Percentiles rank a stretch among this genome's conserved stretches.
Conservation (phyloP, 2,329 filamentous ascomycete species). For the Cryphonectria parasitica region DNA sequence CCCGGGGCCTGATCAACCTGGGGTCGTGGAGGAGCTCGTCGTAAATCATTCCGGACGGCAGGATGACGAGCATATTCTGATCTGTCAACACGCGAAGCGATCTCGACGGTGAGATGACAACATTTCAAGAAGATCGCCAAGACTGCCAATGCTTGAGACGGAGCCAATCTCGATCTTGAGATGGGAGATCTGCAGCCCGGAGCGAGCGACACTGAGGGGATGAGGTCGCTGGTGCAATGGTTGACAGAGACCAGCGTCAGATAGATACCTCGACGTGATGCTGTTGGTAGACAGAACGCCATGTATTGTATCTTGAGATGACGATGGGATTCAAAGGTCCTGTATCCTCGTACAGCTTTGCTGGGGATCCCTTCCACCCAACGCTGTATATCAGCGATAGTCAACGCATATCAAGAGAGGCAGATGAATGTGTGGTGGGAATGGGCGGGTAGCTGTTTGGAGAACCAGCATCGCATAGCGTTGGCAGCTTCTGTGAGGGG, state of each 20-base stretch:
- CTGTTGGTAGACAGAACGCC: not conserved
- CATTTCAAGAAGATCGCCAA: not conserved
- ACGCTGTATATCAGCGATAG: not conserved
- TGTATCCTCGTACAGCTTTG: not conserved
- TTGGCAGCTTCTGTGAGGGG: too few species aligned
- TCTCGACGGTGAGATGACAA: not conserved
- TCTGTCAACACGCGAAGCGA: slow-evolving; percentile 5
- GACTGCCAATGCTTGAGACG: not conserved
- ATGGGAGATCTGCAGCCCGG: not conserved
- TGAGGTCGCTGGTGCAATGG: not conserved
- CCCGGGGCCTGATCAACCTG: not conserved
- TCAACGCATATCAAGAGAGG: not conserved
- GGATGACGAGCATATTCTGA: slow-evolving; percentile 6
- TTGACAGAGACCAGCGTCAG: not conserved
- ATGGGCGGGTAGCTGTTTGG: not conserved
- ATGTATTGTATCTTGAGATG: not conserved
- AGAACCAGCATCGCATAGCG: too few species aligned
- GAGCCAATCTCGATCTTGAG: not conserved
- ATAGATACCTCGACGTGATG: not conserved
- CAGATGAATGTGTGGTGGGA: not conserved
- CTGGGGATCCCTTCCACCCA: too few species aligned
- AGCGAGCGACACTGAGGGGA: not conserved
- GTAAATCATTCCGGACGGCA: not conserved
- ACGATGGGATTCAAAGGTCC: not conserved
- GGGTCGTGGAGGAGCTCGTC: not conserved